These are phyloP conservation scores for Mercurialis annua DNA, from an alignment of 345 rosid genomes.

Conservation along the genomic window DNA sequence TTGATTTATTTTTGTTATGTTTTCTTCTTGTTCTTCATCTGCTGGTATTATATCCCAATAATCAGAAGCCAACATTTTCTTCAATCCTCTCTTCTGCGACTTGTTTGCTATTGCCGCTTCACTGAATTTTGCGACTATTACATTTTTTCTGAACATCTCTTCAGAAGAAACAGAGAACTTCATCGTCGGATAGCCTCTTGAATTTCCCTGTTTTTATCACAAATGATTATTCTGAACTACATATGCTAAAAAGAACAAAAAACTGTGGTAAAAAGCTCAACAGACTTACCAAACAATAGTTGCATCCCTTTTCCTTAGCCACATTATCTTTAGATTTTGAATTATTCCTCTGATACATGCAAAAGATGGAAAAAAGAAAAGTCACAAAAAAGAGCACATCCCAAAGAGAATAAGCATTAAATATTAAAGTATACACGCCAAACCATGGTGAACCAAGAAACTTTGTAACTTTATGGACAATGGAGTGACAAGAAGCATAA, in stretches of 20 bases:
- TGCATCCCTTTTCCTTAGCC: conserved; percentile 52
- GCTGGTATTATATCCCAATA: conserved; percentile 72
- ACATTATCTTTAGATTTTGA: conserved; percentile 27
- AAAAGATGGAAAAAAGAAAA: conserved; percentile 17
- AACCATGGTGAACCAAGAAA: not conserved
- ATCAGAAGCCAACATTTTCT: conserved; percentile 54
- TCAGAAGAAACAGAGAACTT: conserved; percentile 62
- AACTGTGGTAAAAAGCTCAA: conserved; percentile 6
- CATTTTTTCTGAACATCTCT: conserved; percentile 54
- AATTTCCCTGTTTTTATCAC: conserved; percentile 33
- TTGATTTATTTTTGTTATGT: conserved; percentile 40
- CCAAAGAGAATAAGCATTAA: too few relatives aligned
- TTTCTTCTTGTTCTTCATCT: conserved; percentile 56
- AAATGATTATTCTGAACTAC: conserved; percentile 12
- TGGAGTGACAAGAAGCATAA: not conserved
- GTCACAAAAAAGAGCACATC: conserved; percentile 2
- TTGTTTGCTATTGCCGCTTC: conserved; percentile 35
- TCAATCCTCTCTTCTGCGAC: conserved; percentile 26
- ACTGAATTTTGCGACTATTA: conserved; percentile 55
- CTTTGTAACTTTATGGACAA: not conserved
- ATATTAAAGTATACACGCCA: not conserved
- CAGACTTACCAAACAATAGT: conserved; percentile 73
- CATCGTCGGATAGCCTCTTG: conserved; percentile 60
- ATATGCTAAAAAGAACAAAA: not conserved
- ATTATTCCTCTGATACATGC: conserved; percentile 37